These are phyloP conservation scores for Maudiozyma bulderi DNA, from an alignment of 805 yeast species.

Conservation along the genomic window DNA sequence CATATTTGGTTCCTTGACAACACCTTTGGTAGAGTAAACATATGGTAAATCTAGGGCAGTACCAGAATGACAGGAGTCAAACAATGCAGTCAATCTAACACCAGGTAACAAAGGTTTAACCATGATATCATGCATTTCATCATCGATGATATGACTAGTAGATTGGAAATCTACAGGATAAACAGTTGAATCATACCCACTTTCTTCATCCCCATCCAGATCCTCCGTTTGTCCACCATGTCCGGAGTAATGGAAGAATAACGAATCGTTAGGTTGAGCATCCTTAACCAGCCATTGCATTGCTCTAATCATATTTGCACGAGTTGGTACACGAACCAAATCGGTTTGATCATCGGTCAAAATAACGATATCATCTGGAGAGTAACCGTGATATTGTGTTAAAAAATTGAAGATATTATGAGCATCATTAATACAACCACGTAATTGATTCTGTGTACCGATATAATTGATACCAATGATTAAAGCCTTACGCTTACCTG, in stretches of 20 bases:
- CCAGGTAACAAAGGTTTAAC: conserved; percentile 65
- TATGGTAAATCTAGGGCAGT: conserved; percentile 74
- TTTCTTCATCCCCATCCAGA: conserved; percentile 63
- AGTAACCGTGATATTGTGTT: conserved; percentile 37
- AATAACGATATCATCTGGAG: conserved; percentile 46
- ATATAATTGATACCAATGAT: conserved; percentile 71
- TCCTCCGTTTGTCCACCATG: conserved; percentile 76
- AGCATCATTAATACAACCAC: conserved; percentile 79
- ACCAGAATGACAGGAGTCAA: conserved; percentile 84
- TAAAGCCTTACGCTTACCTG: conserved; percentile 66
- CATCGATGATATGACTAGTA: conserved; percentile 64
- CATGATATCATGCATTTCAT: conserved; percentile 60
- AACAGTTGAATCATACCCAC: conserved; percentile 62
- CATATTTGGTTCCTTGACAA: conserved; percentile 69
- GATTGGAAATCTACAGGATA: conserved; percentile 65
- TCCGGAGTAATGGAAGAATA: conserved; percentile 78
- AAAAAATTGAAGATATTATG: conserved; percentile 41
- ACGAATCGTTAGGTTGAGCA: conserved; percentile 67
- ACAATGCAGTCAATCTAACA: conserved; percentile 66
- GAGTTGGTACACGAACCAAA: conserved; percentile 47
- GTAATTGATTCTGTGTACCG: conserved; percentile 49
- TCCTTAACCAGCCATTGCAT: conserved; percentile 73
- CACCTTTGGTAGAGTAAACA: conserved; percentile 73
- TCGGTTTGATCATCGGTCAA: conserved; percentile 48
- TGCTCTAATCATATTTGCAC: conserved; percentile 62